phyloP scores from a whole-genome alignment of 179 eudicot species.

The Beta lomatogona region DNA sequence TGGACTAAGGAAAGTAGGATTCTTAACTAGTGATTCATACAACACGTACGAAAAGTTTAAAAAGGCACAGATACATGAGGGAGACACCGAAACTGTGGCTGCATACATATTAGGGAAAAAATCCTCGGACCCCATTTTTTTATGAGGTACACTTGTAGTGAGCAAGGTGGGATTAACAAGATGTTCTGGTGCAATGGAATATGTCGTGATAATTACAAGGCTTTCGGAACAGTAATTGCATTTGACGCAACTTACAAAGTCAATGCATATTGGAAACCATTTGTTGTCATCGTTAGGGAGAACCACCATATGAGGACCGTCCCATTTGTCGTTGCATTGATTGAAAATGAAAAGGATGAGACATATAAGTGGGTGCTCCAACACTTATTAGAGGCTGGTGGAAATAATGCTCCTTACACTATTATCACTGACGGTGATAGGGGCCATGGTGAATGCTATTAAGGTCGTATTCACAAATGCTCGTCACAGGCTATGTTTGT shows the following conservation, averaged over 20 bases:
- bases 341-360: not conserved
- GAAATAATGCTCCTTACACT: not conserved
- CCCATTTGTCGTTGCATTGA: not conserved
- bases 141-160: too few relatives aligned
- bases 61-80: too few relatives aligned
- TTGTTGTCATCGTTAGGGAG: conserved; percentile 1
- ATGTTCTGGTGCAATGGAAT: too few relatives aligned
- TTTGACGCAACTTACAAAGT: conserved; percentile 19
- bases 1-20: too few relatives aligned
- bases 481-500: not conserved
- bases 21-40: too few relatives aligned
- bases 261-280: conserved; percentile 4
- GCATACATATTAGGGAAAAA: too few relatives aligned
- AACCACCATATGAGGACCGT: not conserved
- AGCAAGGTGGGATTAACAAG: too few relatives aligned
- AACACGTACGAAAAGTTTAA: too few relatives aligned
- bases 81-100: too few relatives aligned
- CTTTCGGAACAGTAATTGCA: conserved; percentile 5
- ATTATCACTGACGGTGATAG: conserved; percentile 3
- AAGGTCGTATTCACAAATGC: not conserved
- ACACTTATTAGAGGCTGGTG: not conserved
- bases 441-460: not conserved
- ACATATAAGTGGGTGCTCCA: not conserved
- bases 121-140: too few relatives aligned
- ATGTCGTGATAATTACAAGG: not conserved